Evolutionary conservation across 495 filamentous ascomycete species (phyloP).

Genomic region (Penicillium paxilli): DNA sequence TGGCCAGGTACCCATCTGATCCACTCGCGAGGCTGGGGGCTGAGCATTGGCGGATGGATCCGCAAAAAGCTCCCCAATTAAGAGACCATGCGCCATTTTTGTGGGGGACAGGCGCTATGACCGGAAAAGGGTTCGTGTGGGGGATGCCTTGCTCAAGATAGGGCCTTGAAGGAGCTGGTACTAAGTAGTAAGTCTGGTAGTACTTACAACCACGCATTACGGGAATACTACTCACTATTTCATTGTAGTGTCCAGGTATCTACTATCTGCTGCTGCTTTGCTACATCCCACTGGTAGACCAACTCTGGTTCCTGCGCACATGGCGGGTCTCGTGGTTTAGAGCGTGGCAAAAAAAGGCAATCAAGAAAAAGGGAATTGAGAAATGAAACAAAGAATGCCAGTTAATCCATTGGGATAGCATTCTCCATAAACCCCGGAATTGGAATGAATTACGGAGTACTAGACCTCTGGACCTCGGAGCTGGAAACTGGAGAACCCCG

Average conservation of each 20-base stretch:
- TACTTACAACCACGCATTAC: too few relatives aligned
- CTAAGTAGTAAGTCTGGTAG: background rate
- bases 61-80: conserved; percentile 13
- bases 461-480: too few relatives aligned
- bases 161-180: background rate
- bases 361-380: background rate
- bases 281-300: background rate
- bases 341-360: background rate
- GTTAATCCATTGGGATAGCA: too few relatives aligned
- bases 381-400: background rate
- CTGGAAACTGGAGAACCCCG: background rate
- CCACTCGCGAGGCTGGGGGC: conserved; percentile 22
- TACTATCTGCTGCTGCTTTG: background rate
- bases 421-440: too few relatives aligned
- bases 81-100: conserved; percentile 32
- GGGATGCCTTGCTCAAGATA: conserved; percentile 13
- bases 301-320: conserved; percentile 10
- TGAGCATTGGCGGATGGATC: conserved; percentile 14
- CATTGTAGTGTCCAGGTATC: too few relatives aligned
- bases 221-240: too few relatives aligned
- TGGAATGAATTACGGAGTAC: too few relatives aligned
- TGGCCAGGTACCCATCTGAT: conserved; percentile 25
- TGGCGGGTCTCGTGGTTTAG: conserved; percentile 5
- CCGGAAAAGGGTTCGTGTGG: conserved; percentile 26
- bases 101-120: conserved; percentile 22